A percentile compares a stretch with the other conserved stretches of the same genome.
Evolutionary conservation across 306 rosid species (phyloP).

Genomic region (Medicago ruthenica): DNA sequence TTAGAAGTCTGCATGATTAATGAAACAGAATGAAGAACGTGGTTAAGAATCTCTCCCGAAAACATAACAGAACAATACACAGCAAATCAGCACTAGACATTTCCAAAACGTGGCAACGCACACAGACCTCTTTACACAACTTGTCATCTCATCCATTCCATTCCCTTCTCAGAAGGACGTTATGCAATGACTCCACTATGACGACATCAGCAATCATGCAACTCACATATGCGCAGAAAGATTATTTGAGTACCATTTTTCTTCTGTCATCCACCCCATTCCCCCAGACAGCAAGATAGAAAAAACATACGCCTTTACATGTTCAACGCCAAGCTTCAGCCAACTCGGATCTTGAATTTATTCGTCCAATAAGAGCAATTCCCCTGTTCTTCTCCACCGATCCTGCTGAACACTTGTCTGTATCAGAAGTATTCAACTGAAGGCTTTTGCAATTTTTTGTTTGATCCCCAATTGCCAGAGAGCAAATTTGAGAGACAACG

Average conservation of each 20-base stretch:
- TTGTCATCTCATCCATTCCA: conserved; percentile 26
- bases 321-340: conserved; percentile 90
- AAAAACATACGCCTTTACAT: conserved; percentile 36
- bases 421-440: conserved; percentile 50
- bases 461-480: conserved; percentile 55
- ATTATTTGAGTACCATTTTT: conserved; percentile 12
- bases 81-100: conserved; percentile 41
- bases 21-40: conserved; percentile 42
- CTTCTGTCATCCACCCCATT: conserved; percentile 13
- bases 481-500: conserved; percentile 67
- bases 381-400: conserved; percentile 61
- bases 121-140: conserved; percentile 40
- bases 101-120: conserved; percentile 44
- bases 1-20: conserved; percentile 51
- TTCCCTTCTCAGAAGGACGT: conserved; percentile 10
- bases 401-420: conserved; percentile 53
- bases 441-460: conserved; percentile 52
- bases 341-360: conserved; percentile 83
- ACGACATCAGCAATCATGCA: conserved; percentile 37
- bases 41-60: conserved; percentile 46
- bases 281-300: conserved; percentile 25
- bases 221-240: conserved; percentile 33
- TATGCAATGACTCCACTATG: conserved; percentile 29
- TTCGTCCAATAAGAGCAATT: conserved; percentile 59
- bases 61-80: conserved; percentile 53